phyloP scores from a whole-genome alignment of 1,139 yeast species.

The Scheffersomyces segobiensis region DNA sequence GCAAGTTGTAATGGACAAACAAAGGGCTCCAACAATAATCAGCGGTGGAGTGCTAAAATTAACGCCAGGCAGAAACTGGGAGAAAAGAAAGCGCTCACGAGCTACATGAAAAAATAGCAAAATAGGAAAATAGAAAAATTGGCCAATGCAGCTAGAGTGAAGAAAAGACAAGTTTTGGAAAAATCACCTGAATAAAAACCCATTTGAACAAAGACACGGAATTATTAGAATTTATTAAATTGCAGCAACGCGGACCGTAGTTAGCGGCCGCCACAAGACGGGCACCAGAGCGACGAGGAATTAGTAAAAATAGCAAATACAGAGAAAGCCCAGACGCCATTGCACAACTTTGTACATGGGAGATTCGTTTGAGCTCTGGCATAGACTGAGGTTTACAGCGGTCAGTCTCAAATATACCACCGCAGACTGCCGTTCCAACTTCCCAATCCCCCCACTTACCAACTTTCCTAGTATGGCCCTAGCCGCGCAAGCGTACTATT shows the following conservation, averaged over 20 bases:
- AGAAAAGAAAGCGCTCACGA: background rate
- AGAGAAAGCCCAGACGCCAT: background rate
- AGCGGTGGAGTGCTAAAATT: background rate
- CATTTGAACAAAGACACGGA: background rate
- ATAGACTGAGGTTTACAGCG: background rate
- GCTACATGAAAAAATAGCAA: background rate
- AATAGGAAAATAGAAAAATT: too few species aligned
- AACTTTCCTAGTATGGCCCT: background rate
- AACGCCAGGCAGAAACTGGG: background rate
- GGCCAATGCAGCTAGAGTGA: background rate
- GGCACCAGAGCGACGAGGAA: background rate
- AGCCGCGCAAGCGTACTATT: background rate
- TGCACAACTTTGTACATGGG: background rate
- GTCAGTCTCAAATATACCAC: background rate
- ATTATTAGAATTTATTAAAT: too few species aligned
- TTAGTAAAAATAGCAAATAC: too few species aligned
- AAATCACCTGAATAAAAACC: background rate
- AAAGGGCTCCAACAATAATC: background rate
- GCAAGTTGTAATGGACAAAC: background rate
- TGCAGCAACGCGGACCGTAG: background rate
- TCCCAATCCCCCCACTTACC: background rate
- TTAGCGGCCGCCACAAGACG: background rate
- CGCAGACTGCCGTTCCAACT: background rate
- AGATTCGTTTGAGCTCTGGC: background rate
- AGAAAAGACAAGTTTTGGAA: background rate